Percentiles rank a stretch among this genome's conserved stretches.
Evolutionary conservation across 1,139 yeast species (phyloP).

Genomic region (Candida buenavistaensis): DNA sequence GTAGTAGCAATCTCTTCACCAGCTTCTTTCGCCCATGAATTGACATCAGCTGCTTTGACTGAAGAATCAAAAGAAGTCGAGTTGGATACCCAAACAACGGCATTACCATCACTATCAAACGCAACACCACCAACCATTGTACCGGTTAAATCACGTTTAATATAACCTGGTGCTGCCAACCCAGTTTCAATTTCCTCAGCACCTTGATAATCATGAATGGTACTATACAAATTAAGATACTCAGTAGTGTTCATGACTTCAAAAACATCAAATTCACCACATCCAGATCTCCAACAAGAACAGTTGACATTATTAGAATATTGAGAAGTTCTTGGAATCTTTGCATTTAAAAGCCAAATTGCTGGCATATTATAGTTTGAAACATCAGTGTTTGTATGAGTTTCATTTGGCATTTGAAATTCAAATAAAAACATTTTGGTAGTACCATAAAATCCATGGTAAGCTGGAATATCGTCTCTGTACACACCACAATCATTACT

Average conservation of each 20-base stretch:
- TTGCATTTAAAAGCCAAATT: conserved; percentile 91
- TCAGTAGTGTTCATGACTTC: conserved; percentile 60
- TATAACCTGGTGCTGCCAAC: conserved; percentile 55
- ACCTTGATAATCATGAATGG: conserved; percentile 76
- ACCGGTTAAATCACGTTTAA: conserved; percentile 48
- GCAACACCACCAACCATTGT: conserved; percentile 71
- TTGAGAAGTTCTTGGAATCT: conserved; percentile 91
- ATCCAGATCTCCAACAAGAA: conserved; percentile 95
- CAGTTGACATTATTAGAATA: conserved; percentile 65
- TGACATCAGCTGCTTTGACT: conserved; percentile 33
- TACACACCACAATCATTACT: conserved; percentile 80
- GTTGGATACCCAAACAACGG: conserved; percentile 62
- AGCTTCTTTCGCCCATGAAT: conserved; percentile 26
- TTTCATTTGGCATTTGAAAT: conserved; percentile 84
- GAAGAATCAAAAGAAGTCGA: conserved; percentile 47
- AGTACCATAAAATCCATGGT: conserved; percentile 82
- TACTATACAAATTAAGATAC: conserved; percentile 55
- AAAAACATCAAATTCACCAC: conserved; percentile 94
- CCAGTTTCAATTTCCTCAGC: conserved; percentile 60
- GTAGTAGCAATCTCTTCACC: conserved; percentile 19
- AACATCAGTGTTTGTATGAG: conserved; percentile 32
- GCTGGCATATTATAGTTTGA: conserved; percentile 90
- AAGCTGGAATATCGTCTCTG: conserved; percentile 84
- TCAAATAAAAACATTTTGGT: conserved; percentile 86
- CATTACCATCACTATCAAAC: conserved; percentile 60